These are phyloP conservation scores for Tetrastigma voinierianum DNA, from an alignment of 164 flowering plant species.

Conservation along the genomic window DNA sequence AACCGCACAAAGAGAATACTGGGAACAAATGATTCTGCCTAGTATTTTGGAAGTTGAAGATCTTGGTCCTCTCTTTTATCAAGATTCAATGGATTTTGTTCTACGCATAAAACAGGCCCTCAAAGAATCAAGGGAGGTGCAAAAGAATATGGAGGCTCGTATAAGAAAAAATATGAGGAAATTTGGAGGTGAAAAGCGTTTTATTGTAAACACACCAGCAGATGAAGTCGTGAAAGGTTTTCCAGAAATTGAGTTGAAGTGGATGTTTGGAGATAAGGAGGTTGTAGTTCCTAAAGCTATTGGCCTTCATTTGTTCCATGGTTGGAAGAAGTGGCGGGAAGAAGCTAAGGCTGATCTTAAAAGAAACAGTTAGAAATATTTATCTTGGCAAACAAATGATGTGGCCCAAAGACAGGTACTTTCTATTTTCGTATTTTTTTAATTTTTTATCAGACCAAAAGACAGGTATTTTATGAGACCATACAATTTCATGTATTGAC, in stretches of 20 bases:
- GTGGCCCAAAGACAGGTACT: conserved; percentile 74
- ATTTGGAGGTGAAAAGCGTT: conserved; percentile 68
- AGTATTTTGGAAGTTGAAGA: conserved; percentile 57
- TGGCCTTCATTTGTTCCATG: conserved; percentile 62
- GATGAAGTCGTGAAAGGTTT: conserved; percentile 82
- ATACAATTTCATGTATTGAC: background rate
- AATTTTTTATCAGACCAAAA: background rate
- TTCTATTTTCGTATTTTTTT: background rate
- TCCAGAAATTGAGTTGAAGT: conserved; percentile 79
- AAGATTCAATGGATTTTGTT: conserved; percentile 49
- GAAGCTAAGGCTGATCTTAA: conserved; percentile 77
- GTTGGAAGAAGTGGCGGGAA: conserved; percentile 96
- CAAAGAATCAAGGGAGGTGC: conserved; percentile 63
- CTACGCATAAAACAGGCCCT: conserved; percentile 52
- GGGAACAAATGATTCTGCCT: conserved; percentile 72
- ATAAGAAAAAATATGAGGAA: conserved; percentile 63
- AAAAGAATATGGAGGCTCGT: conserved; percentile 53
- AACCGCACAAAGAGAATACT: conserved; percentile 57
- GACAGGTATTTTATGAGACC: background rate
- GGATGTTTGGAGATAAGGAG: conserved; percentile 92
- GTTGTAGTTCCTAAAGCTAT: conserved; percentile 78
- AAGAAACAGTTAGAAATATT: conserved; percentile 58
- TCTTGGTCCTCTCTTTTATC: conserved; percentile 36
- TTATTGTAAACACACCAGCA: conserved; percentile 58
- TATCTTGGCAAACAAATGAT: conserved; percentile 73